phyloP scores from a whole-genome alignment of 2,329 filamentous ascomycete genomes.

The Immersiporthe knoxdaviesiana region DNA sequence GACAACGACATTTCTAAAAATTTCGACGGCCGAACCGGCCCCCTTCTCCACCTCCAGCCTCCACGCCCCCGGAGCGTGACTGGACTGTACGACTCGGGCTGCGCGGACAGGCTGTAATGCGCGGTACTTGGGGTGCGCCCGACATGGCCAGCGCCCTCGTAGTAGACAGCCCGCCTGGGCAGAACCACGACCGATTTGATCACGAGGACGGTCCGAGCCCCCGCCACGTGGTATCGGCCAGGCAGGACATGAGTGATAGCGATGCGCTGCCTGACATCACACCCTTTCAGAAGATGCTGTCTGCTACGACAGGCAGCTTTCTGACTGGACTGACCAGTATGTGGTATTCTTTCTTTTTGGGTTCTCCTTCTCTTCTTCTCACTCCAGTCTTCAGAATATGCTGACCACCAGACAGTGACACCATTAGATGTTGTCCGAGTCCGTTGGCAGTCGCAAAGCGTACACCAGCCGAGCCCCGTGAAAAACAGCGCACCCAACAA shows the following conservation, averaged over 20 bases:
- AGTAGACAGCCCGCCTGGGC: constrained; percentile 35
- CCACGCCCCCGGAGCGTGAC: constrained; percentile 28
- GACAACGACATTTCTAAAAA: background rate
- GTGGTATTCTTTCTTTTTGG: too few relatives aligned
- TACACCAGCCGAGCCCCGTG: constrained; percentile 41
- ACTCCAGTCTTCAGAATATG: constrained; percentile 2
- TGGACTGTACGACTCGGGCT: constrained; percentile 14
- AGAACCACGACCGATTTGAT: constrained; percentile 44
- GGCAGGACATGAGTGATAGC: constrained; percentile 38
- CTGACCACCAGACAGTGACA: constrained; percentile 65
- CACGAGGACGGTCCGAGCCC: constrained; percentile 40
- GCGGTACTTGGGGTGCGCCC: constrained; percentile 13
- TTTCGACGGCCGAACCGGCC: background rate
- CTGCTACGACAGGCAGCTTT: constrained; percentile 87
- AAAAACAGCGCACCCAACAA: constrained; percentile 58
- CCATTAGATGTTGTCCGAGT: constrained; percentile 96
- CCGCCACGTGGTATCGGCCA: constrained; percentile 39
- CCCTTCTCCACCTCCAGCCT: constrained; percentile 17
- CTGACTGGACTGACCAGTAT: constrained; percentile 86
- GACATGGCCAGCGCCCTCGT: constrained; percentile 24
- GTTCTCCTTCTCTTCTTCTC: constrained; percentile 13
- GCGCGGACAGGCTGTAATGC: constrained; percentile 11
- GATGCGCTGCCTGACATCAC: constrained; percentile 64
- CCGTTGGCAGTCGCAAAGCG: constrained; percentile 83
- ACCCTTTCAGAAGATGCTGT: constrained; percentile 88